Base-by-base conservation (phyloP, 306 rosid species). In the Ormosia semicastrata region DNA sequence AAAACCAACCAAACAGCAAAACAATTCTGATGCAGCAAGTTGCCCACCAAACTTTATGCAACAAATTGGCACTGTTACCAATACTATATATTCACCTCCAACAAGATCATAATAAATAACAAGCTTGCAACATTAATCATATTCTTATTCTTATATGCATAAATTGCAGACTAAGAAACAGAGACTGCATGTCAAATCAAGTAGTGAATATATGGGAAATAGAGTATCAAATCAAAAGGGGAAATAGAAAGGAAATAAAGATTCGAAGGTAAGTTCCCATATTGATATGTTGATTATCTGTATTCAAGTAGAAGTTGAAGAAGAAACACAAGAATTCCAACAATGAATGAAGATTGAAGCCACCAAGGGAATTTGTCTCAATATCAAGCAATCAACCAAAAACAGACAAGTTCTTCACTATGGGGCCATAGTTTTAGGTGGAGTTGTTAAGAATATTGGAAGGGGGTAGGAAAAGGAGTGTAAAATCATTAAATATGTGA, bases 111-210 rank as follows among this genome's bases (percentile, higher is more conserved):
- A 7, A 60, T 10, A 67, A 56, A 13, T 14, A 3, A 32, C 43
- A 59, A 37, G 34, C 7, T 44, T 40, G 44, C 33, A 65, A 37
- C 65, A 81, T 3, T 81, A 18, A 66, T 49, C 81, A 72, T 72
- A 82, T 37, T 37, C 66, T 47, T 30, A 66, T 24, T 37, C 66
- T 47, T 37, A 66, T 24, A 8, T 6, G 11, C 53, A 65, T 12
- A 10, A 50, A 59, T 40, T 1, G 32, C 50, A 47, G 8, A 46
- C 18, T 3, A 62, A 41, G 34, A 66, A 33, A 3, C 57, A 80
- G 2, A 60, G 15, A 80, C 70, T 13, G 3, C 34, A 56, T 3
- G 15, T 47, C 39, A 77, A 81, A 85, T 32, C 63, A 64, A 71
- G 3, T 34, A 71, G 41, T 18, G 15, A 47, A 6, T 6, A 30